Evolutionary conservation across 1,284 basidiomycete species (phyloP).

Genomic region (Ceratorhiza oryzae-sativae): DNA sequence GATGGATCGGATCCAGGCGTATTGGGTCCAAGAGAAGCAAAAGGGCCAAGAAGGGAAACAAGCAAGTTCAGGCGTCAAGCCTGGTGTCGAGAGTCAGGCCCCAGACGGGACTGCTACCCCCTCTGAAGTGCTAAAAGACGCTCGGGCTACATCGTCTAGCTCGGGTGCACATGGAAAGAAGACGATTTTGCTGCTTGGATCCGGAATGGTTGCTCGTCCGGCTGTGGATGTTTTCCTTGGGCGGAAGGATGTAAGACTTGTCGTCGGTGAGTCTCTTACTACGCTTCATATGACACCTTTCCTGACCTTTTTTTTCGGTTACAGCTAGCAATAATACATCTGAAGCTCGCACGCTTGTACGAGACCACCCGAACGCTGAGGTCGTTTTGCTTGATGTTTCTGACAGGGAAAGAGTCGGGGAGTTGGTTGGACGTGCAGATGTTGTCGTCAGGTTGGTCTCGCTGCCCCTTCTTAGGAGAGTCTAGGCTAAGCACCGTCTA

Average conservation of each 20-base stretch:
- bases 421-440: constrained; percentile 65
- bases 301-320: background rate
- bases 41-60: background rate
- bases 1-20: constrained; percentile 58
- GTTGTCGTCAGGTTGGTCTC: constrained; percentile 69
- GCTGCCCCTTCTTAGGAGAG: background rate
- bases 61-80: background rate
- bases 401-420: constrained; percentile 57
- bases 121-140: background rate
- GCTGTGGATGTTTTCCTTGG: constrained; percentile 76
- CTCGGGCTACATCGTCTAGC: background rate
- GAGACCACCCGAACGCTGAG: constrained; percentile 58
- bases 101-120: background rate
- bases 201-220: constrained; percentile 90
- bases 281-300: constrained; percentile 1
- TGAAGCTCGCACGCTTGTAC: constrained; percentile 67
- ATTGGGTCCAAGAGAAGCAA: constrained; percentile 44
- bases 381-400: constrained; percentile 70
- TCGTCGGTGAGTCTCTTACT: constrained; percentile 68
- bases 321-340: constrained; percentile 75
- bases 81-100: constrained; percentile 10
- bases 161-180: constrained; percentile 58
- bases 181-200: constrained; percentile 82
- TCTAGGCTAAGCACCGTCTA: constrained; percentile 48
- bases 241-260: constrained; percentile 65